A percentile compares a stretch with the other conserved stretches of the same genome.
Conservation (phyloP, 2,329 filamentous ascomycete genomes). For the Seiridium unicorne region DNA sequence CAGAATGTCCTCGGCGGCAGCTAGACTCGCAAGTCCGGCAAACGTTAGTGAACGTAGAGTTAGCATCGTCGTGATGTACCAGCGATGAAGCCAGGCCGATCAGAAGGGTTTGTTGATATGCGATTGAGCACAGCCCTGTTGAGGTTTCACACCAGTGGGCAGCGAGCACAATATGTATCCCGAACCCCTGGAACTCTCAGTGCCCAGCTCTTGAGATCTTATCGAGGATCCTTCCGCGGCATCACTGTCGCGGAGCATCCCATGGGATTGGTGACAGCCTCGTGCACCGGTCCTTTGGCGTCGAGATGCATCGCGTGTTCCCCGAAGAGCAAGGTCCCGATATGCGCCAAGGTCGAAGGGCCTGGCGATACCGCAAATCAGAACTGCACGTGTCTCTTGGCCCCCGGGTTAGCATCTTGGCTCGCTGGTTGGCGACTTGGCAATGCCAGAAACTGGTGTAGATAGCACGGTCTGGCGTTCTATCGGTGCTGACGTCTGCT, state of each 20-base stretch:
- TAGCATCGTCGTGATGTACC: conserved; percentile 5
- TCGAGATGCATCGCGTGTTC: neutral
- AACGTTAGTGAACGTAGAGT: conserved; percentile 13
- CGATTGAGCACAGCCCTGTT: neutral
- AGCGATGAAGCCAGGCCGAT: conserved; percentile 13
- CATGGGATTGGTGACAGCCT: neutral
- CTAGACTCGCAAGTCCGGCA: conserved; percentile 12
- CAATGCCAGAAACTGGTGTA: neutral
- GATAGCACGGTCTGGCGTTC: neutral
- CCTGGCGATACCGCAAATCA: conserved; percentile 5
- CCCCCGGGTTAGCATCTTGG: neutral
- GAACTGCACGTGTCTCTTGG: conserved; percentile 1
- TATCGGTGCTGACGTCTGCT: neutral
- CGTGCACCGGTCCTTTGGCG: neutral
- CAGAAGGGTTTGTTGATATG: neutral
- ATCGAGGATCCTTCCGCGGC: neutral
- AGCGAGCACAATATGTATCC: neutral
- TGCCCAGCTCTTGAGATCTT: neutral
- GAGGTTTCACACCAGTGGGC: neutral
- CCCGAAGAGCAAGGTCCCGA: conserved; percentile 1
- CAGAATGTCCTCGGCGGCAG: conserved; percentile 42
- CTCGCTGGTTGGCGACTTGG: neutral
- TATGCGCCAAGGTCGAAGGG: neutral
- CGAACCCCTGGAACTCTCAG: neutral
- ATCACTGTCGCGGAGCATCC: no score